Base-by-base conservation (phyloP, 1,139 yeast genomes). In the Meyerozyma elateridarum region DNA sequence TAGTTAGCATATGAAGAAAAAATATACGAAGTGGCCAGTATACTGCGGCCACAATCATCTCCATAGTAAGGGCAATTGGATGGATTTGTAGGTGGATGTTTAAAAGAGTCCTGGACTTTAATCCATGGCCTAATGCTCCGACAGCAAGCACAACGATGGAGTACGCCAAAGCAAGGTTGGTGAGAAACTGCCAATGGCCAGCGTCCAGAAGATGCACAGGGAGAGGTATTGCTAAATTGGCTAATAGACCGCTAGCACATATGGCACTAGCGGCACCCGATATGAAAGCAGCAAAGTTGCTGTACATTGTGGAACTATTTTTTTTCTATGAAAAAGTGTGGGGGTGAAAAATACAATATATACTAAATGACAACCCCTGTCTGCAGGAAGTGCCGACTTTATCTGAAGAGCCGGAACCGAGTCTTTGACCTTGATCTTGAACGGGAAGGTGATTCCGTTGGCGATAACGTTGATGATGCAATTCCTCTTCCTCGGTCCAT, bases 181-280 rank as follows among this genome's bases (percentile, higher is more conserved):
- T 81, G 31, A 81, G 59, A 49, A 81, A 81, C 50, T 81, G 88
- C 59, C 71, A 71, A 36, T 70, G 80, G 1, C 89, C 89, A 0
- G 77, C 88, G 8, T 54, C 52, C 4, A 46, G 58, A 22, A 80
- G 52, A 29, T 59, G 61, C 1, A 54, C 59, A 1, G 88, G 85
- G 17, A 76, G 53, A n/a, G n/a, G n/a, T n/a, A n/a, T n/a, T n/a
- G n/a, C n/a, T n/a, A n/a, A n/a, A n/a, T n/a, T n/a, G n/a, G n/a
- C n/a, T n/a, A n/a, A n/a, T n/a, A n/a, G n/a, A n/a, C n/a, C n/a
- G n/a, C n/a, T n/a, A n/a, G n/a, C n/a, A n/a, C n/a, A n/a, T n/a
- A n/a, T n/a, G n/a, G n/a, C n/a, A n/a, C n/a, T n/a, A n/a, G n/a
- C n/a, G n/a, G n/a, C n/a, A n/a, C n/a, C n/a, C n/a, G n/a, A n/a